Percentiles rank a stretch among this genome's conserved stretches.
Conservation (phyloP, 352 stramenopile species). For the Globisporangium alternatum region DNA sequence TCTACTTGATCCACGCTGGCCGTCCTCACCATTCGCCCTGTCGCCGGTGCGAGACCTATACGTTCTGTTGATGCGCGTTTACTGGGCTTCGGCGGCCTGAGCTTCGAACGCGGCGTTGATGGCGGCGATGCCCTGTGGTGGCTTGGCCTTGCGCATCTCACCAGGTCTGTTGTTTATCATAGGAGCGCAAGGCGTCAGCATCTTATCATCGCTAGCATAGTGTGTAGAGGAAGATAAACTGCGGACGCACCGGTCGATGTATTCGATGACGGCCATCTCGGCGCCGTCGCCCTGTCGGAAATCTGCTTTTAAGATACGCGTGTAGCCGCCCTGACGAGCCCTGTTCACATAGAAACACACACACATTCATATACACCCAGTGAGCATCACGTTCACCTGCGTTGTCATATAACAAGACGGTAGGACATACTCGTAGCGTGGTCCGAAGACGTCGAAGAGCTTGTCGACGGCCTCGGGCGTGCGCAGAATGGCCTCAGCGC, state of each 20-base stretch:
- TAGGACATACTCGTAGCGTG: constrained; percentile 89
- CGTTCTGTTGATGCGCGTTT: background rate
- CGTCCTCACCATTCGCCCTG: background rate
- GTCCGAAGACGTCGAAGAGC: constrained; percentile 95
- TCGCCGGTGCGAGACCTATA: background rate
- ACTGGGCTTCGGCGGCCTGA: constrained; percentile 15
- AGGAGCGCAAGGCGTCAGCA: constrained; percentile 8
- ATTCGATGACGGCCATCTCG: constrained; percentile 98
- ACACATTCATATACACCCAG: background rate
- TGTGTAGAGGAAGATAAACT: background rate
- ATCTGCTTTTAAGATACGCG: constrained; percentile 93
- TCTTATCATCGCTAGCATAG: background rate
- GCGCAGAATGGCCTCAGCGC: constrained; percentile 81
- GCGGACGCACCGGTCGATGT: constrained; percentile 88
- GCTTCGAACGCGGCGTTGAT: constrained; percentile 45
- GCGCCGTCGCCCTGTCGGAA: constrained; percentile 93
- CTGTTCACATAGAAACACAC: constrained; percentile 8
- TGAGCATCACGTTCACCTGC: background rate
- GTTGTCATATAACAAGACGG: background rate
- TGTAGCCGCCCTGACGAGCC: constrained; percentile 92
- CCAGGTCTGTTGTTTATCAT: constrained; percentile 40
- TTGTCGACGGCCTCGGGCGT: constrained; percentile 93
- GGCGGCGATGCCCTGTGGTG: constrained; percentile 53
- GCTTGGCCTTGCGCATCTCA: constrained; percentile 83
- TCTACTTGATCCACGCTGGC: constrained; percentile 1